These are phyloP conservation scores for Hypoxylon sp. DNA, from an alignment of 2,329 filamentous ascomycete genomes.

Conservation along the genomic window DNA sequence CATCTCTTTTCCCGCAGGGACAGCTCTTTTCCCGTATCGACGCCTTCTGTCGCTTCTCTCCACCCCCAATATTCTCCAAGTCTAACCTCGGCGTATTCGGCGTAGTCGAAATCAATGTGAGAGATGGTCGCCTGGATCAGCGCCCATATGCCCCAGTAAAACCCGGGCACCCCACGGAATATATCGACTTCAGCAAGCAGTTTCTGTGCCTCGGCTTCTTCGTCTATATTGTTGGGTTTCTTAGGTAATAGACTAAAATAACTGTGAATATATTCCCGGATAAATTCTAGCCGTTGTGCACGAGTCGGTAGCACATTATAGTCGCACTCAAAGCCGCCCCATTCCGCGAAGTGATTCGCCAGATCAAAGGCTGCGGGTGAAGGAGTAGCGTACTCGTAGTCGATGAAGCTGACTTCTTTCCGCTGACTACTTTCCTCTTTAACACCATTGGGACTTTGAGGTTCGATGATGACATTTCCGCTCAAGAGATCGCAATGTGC, in stretches of 20 bases:
- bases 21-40: constrained; percentile 62
- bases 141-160: constrained; percentile 95
- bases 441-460: constrained; percentile 55
- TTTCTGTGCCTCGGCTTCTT: constrained; percentile 75
- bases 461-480: constrained; percentile 93
- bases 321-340: constrained; percentile 97
- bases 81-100: constrained; percentile 86
- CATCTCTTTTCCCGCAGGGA: constrained; percentile 85
- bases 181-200: constrained; percentile 86
- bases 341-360: constrained; percentile 98
- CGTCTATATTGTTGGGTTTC: constrained; percentile 55
- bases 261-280: constrained; percentile 83
- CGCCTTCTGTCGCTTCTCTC: constrained; percentile 81
- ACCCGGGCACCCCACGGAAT: constrained; percentile 90
- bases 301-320: constrained; percentile 85
- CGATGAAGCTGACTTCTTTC: constrained; percentile 83
- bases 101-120: constrained; percentile 97
- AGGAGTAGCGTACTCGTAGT: constrained; percentile 97
- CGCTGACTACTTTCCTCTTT: constrained; percentile 55
- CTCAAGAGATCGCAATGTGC: constrained; percentile 96
- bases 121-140: constrained; percentile 95
- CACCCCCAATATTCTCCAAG: constrained; percentile 94
- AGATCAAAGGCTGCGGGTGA: constrained; percentile 96
- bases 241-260: constrained; percentile 73
- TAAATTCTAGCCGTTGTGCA: constrained; percentile 82